Percentiles rank a stretch among this genome's conserved stretches.
Conservation (phyloP, 495 filamentous ascomycete genomes). For the Talaromyces borbonicus region DNA sequence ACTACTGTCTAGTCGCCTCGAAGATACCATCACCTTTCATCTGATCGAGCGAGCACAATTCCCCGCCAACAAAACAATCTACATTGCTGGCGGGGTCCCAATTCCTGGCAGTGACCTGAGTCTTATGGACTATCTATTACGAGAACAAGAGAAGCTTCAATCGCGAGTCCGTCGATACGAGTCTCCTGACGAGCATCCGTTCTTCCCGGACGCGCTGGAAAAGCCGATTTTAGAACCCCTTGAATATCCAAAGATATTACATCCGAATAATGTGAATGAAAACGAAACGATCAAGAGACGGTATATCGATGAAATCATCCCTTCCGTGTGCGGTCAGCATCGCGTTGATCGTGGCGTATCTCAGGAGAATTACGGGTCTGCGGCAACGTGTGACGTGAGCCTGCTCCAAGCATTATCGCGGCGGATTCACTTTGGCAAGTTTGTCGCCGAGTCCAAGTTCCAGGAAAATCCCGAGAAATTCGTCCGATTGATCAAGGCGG, state of each 20-base stretch:
- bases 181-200: constrained; percentile 94
- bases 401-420: constrained; percentile 87
- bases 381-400: constrained; percentile 82
- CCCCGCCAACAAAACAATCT: constrained; percentile 83
- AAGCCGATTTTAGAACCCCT: constrained; percentile 78
- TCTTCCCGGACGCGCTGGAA: constrained; percentile 79
- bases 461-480: constrained; percentile 70
- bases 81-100: constrained; percentile 64
- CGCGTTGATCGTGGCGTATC: constrained; percentile 72
- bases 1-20: constrained; percentile 58
- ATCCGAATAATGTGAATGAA: constrained; percentile 84
- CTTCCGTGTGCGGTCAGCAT: constrained; percentile 63
- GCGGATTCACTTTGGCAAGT: constrained; percentile 96
- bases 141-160: constrained; percentile 80
- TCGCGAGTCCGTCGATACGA: constrained; percentile 94
- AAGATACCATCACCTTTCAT: constrained; percentile 98
- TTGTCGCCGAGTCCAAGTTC: constrained; percentile 98
- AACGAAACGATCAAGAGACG: constrained; percentile 77
- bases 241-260: constrained; percentile 82
- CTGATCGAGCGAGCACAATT: constrained; percentile 98
- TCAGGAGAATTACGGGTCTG: constrained; percentile 90
- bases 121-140: constrained; percentile 90
- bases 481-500: constrained; percentile 66
- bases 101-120: constrained; percentile 65
- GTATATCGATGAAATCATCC: constrained; percentile 78